phyloP scores from a whole-genome alignment of 177 flowering plant genomes.

The Vitis hybrid region DNA sequence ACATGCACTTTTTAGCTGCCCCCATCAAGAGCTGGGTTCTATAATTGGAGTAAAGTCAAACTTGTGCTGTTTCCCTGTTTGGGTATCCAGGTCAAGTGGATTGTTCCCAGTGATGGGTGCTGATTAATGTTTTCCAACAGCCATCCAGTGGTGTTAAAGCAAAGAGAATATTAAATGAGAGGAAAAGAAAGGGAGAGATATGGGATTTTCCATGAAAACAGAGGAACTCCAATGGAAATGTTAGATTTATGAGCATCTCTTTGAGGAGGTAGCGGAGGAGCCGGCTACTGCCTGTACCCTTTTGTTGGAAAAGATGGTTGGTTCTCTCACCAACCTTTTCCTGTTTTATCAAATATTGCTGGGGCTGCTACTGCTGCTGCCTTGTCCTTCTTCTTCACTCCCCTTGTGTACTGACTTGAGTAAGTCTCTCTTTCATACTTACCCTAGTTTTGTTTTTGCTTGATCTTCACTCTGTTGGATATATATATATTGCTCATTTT shows the following conservation, averaged over 20 bases:
- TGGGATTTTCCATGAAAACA: neutral
- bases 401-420: conserved; percentile 59
- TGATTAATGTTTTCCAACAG: too few relatives aligned
- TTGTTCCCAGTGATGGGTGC: too few relatives aligned
- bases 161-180: neutral
- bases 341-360: conserved; percentile 9
- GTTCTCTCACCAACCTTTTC: conserved; percentile 11
- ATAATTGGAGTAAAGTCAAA: too few relatives aligned
- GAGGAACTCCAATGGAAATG: neutral
- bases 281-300: neutral
- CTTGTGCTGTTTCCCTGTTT: too few relatives aligned
- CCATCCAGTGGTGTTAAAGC: too few relatives aligned
- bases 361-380: conserved; percentile 26
- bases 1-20: too few relatives aligned
- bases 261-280: neutral
- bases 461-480: neutral
- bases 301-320: conserved; percentile 16
- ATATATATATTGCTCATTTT: neutral
- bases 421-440: conserved; percentile 22
- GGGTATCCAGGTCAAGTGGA: too few relatives aligned
- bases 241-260: neutral
- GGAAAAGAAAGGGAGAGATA: neutral
- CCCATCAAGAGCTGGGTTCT: too few relatives aligned
- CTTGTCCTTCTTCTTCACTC: conserved; percentile 25
- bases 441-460: neutral